Percentiles rank a stretch among this genome's conserved stretches.
phyloP scores from a whole-genome alignment of 371 early-diverging fungal species.

The Circinella umbellata region DNA sequence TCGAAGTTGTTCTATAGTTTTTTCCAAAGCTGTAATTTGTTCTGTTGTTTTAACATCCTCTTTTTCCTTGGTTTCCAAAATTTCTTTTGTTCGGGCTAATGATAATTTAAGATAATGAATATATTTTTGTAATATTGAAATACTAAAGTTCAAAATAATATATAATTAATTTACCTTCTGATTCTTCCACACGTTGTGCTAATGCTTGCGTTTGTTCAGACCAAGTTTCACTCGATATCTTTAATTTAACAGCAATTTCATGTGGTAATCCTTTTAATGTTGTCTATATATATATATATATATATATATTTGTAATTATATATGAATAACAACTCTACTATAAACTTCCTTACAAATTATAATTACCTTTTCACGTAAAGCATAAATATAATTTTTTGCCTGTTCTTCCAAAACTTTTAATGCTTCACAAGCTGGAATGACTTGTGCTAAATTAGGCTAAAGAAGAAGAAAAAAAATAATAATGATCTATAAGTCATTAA shows the following conservation, averaged over 20 bases:
- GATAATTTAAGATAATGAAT: not conserved
- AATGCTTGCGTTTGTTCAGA: constrained; percentile 34
- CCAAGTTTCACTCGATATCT: constrained; percentile 38
- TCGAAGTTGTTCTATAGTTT: constrained; percentile 13
- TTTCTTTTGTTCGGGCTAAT: constrained; percentile 19
- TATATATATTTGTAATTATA: no score
- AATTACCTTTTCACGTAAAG: constrained; percentile 34
- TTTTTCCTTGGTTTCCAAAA: constrained; percentile 21
- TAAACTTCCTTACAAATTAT: not conserved
- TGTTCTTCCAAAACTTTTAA: constrained; percentile 39
- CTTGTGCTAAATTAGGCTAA: constrained; percentile 12
- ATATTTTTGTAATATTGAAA: not conserved
- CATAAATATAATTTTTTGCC: constrained; percentile 39
- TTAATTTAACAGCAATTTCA: constrained; percentile 45
- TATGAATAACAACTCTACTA: no score
- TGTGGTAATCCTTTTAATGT: constrained; percentile 31
- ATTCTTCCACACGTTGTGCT: constrained; percentile 29
- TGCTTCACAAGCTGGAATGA: constrained; percentile 34
- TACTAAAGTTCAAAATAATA: no score
- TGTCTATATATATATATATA: constrained; percentile 12
- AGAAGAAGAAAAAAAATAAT: not conserved
- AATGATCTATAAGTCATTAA: not conserved
- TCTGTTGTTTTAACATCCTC: constrained; percentile 3
- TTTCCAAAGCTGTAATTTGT: constrained; percentile 15
- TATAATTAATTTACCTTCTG: constrained; percentile 28